Evolutionary conservation across 2,329 filamentous ascomycete genomes (phyloP), one percentile per base, ranked within the genome.

Genomic region (Aspergillus costaricaensis): DNA sequence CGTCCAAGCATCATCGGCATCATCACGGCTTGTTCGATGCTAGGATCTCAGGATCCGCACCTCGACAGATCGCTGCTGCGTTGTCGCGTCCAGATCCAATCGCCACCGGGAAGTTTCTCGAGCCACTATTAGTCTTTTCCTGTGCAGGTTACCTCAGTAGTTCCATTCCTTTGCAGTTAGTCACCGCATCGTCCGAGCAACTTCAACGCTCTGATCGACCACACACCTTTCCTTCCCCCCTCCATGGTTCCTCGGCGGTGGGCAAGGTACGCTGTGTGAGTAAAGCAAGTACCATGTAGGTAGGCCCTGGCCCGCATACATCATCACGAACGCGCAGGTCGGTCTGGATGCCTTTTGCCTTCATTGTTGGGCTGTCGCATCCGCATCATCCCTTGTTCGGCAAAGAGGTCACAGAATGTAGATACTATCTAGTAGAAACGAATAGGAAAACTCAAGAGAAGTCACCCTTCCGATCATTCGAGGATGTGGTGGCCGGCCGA

Each of bases 21-120:
- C 49, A 53, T 30, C 17, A 19, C 47, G 21, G 17, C 39, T 36
- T 32, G 50, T 14, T 14, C 50, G 50, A 53, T 53, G 39, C 53
- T 51, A 41, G 55, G 62, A 65, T 63, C 58, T 61, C 38, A 30
- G 43, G 62, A 60, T 64, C 60, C 60, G 60, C 62, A 57, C 27
- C 55, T 21, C 50, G n/a, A 62, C 23, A 58, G 57, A 47, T 57
- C 50, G 38, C 57, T 62, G 64, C 60, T 65, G 61, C 52, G 64
- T 65, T 66, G 64, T 66, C 59, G 56, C 61, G 38, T 60, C 55
- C 49, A 55, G 44, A 59, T 58, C 58, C 58, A 65, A 62, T 65
- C 59, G 59, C 52, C 56, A 59, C 48, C 51, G 47, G 23, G 47
- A 36, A 44, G 43, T 36, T 44, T 56, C 55, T 43, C 49, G 49